Base-by-base conservation (phyloP, 1,284 basidiomycete genomes). In the Heterobasidion occidentale region DNA sequence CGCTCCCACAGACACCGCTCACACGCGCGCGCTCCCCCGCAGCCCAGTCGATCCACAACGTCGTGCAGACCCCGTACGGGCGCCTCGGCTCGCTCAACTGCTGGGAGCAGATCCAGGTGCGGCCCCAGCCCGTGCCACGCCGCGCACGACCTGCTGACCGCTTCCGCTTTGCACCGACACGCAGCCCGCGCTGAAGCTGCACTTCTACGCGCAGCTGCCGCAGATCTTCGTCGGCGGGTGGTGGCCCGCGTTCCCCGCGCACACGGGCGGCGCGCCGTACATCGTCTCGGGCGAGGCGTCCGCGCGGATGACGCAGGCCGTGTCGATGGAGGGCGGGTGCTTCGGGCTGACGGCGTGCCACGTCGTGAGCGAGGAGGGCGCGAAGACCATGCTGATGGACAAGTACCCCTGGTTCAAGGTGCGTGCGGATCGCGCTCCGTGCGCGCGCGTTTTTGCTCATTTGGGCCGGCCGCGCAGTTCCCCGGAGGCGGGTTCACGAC, bases 11-110 rank as follows among this genome's bases (percentile, higher is more conserved):
- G 27, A 27, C 27, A 27, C 27, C 27, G 27, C 27, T 27, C 27
- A 27, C 27, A 27, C 4, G 27, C 5, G 0, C 27, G 3, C 5
- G 1, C 27, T 27, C 27, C 3, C 27, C 27, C 48, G 9, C 12
- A 50, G 48, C 48, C 15, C 19, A 50, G 15, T 50, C 48, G 3
- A 9, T 50, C 33, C 27, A 27, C 27, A 19, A 36, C 36, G 51
- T 52, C 51, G 51, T 52, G 9, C 35, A 52, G 17, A 52, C 51
- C 3, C 35, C 34, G 14, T 42, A 38, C 36, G 51, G 51, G 14
- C 51, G 51, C 9, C 51, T 52, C 15, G 51, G 51, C 51, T 42
- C 34, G 12, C 36, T 52, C n/a, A 52, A 52, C 51, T 52, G 51
- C 51, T 42, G 51, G 51, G 51, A 52, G 17, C 34, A 52, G n/a